Percentiles rank a stretch among this genome's conserved stretches.
Conservation (phyloP, 306 rosid genomes). For the Sesbania bispinosa region DNA sequence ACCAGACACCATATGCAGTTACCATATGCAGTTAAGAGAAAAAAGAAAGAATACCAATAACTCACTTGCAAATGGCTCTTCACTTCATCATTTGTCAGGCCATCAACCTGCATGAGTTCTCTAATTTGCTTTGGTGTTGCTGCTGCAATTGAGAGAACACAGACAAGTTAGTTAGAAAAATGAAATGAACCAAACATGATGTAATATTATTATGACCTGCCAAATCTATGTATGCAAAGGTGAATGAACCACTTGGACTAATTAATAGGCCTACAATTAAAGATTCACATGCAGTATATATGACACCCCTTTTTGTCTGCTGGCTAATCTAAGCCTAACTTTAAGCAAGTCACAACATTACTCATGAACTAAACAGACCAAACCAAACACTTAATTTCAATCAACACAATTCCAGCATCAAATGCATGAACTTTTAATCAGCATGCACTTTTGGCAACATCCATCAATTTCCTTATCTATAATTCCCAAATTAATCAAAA, state of each 20-base stretch:
- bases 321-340: constrained; percentile 17
- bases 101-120: constrained; percentile 98
- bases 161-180: constrained; percentile 24
- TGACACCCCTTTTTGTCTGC: constrained; percentile 5
- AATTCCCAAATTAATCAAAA: constrained; percentile 12
- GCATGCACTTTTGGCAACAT: not conserved
- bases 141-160: constrained; percentile 44
- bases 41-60: constrained; percentile 6
- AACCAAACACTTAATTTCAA: constrained; percentile 23
- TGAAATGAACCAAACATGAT: constrained; percentile 16
- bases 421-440: not conserved
- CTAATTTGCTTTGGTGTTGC: constrained; percentile 99
- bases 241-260: constrained; percentile 2
- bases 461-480: constrained; percentile 10
- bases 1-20: no score
- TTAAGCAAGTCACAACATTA: constrained; percentile 9
- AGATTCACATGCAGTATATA: not conserved
- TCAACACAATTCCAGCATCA: constrained; percentile 16
- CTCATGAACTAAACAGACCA: not conserved
- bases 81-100: constrained; percentile 96
- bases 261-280: not conserved
- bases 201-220: not conserved
- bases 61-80: constrained; percentile 96
- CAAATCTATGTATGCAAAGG: not conserved
- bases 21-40: not conserved